A percentile compares a stretch with the other conserved stretches of the same genome.
These are phyloP conservation scores for Mitragyna speciosa DNA, from an alignment of 257 asterid genomes.

Conservation along the genomic window DNA sequence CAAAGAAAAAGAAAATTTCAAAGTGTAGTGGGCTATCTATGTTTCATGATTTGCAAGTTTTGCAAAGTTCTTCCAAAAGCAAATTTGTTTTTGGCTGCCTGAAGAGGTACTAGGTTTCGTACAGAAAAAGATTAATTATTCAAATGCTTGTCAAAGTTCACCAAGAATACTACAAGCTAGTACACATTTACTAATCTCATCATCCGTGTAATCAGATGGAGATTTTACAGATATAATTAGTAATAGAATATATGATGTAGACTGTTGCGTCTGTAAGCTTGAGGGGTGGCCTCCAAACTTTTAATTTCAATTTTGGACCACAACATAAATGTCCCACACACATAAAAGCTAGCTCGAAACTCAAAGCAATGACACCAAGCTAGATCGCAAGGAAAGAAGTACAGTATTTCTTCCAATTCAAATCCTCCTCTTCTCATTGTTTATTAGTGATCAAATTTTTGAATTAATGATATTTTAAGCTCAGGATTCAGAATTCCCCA, in stretches of 20 bases:
- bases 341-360: not conserved
- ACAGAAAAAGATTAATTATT: not conserved
- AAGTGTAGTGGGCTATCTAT: not conserved
- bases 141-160: not conserved
- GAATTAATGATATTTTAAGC: not conserved
- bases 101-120: not conserved
- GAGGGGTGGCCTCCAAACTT: not conserved
- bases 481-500: not conserved
- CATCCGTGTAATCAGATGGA: not conserved
- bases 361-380: slow-evolving; percentile 6
- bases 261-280: not conserved
- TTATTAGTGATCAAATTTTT: not conserved
- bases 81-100: not conserved
- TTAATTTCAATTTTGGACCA: not conserved
- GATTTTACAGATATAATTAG: not conserved
- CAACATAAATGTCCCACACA: not conserved
- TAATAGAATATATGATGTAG: not conserved
- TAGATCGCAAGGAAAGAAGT: not conserved
- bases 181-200: not conserved
- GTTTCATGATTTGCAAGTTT: not conserved
- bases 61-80: not conserved
- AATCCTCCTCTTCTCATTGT: not conserved
- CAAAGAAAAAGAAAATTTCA: no score
- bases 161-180: no score
- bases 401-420: not conserved